A percentile compares a stretch with the other conserved stretches of the same genome.
These are phyloP conservation scores for Fusarium sp. DNA, from an alignment of 2,329 filamentous ascomycete species.

Conservation along the genomic window DNA sequence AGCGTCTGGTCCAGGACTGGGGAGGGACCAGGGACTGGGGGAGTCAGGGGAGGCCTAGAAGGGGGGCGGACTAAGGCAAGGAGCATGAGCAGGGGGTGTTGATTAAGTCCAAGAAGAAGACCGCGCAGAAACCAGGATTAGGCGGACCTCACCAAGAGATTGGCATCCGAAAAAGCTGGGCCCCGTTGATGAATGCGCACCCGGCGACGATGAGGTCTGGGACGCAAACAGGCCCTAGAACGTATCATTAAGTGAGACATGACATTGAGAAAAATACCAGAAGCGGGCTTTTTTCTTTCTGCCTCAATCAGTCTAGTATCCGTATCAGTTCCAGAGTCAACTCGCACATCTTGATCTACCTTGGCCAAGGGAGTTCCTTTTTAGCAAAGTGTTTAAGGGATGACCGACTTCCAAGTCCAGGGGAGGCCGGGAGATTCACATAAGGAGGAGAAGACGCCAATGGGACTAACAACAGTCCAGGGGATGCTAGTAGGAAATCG, in stretches of 20 bases:
- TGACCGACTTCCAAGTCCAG: constrained; percentile 1
- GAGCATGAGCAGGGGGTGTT: constrained; percentile 13
- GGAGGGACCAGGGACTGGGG: constrained; percentile 25
- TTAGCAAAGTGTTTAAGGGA: constrained; percentile 6
- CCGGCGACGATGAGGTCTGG: constrained; percentile 6
- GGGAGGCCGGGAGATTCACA: constrained; percentile 16
- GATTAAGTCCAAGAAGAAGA: constrained; percentile 4
- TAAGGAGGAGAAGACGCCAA: background rate
- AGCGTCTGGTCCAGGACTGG: constrained; percentile 34
- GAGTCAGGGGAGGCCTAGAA: constrained; percentile 16
- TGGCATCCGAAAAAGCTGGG: constrained; percentile 18
- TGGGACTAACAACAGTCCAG: constrained; percentile 19
- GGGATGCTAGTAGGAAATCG: background rate
- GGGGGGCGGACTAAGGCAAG: constrained; percentile 16
- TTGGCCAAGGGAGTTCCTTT: constrained; percentile 6
- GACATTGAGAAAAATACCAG: constrained; percentile 9
- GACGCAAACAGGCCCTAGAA: constrained; percentile 25
- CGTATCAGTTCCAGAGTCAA: constrained; percentile 20
- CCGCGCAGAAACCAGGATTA: background rate
- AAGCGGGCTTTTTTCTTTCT: constrained; percentile 8
- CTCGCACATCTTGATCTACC: background rate
- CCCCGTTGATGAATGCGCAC: constrained; percentile 15
- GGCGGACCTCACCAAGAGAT: constrained; percentile 27
- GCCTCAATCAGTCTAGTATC: constrained; percentile 13
- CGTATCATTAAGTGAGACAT: constrained; percentile 21